Evolutionary conservation across 2,329 filamentous ascomycete genomes (phyloP), one percentile per base, ranked within the genome.

Genomic region (Clonostachys byssicola): DNA sequence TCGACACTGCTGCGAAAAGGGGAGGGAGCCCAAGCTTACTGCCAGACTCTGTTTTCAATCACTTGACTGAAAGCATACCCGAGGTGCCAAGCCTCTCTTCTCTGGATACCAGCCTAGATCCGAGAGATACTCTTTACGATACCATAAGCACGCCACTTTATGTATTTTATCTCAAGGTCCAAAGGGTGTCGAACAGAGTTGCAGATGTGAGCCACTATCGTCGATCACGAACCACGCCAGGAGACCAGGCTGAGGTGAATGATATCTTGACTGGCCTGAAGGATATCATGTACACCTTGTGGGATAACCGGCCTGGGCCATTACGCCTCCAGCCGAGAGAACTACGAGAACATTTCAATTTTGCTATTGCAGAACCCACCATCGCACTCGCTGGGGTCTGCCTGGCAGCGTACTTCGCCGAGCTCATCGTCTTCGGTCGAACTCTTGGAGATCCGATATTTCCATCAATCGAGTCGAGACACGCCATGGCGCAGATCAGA

Each of bases 371-470:
- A 7, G 47, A 48, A 4, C 41, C 42, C 5, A 35, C 56, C 43
- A 50, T 53, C 34, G 18, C 42, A 3, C 54, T 58, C 13, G 47
- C 54, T 13, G 48, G 51, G n/a, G 43, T 58, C 12, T 55, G 54
- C 23, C 46, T 44, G 10, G 50, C 53, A 2, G 56, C 54, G 20
- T 58, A 54, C 33, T 47, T 56, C 44, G 51, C 49, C 5, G 56
- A 58, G 41, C 47, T 56, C 34, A 46, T 58, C 6, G 56, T 55
- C 33, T 51, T 58, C 5, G 53, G 52, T 34, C 56, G 56, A 30
- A 45, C 56, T 9, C 40, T 58, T 2, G 52, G 56, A 23, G 56
- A 58, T 20, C 36, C 14, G 17, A n/a, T 18, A n/a, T 39, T 39
- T 18, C 36, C 36, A 39, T 39, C 36, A n/a, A 53, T 53, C 13